A percentile compares a stretch with the other conserved stretches of the same genome.
Evolutionary conservation across 768 basidiomycete species (phyloP).

Genomic region (Inosperma sp.): DNA sequence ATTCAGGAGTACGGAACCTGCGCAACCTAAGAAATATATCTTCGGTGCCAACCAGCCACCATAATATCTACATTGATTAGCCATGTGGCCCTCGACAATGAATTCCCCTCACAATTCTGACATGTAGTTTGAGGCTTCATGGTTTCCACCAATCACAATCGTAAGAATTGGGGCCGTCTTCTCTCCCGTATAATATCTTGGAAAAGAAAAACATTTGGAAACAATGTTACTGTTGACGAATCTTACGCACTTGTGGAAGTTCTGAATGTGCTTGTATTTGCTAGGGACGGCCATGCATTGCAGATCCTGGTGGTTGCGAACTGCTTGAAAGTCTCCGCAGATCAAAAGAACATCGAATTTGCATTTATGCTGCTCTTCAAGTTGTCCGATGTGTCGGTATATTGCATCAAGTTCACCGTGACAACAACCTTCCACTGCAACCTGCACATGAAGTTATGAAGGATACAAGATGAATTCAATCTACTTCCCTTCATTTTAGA

Average conservation of each 20-base stretch:
- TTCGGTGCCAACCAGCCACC: slow-evolving; percentile 97
- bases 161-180: slow-evolving; percentile 83
- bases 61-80: slow-evolving; percentile 59
- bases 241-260: slow-evolving; percentile 65
- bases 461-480: too few species aligned
- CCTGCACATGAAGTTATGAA: slow-evolving; percentile 36
- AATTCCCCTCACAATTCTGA: slow-evolving; percentile 76
- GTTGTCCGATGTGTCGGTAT: slow-evolving; percentile 60
- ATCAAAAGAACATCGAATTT: slow-evolving; percentile 83
- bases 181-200: slow-evolving; percentile 83
- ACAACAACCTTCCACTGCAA: slow-evolving; percentile 93
- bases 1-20: slow-evolving; percentile 83
- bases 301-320: slow-evolving; percentile 80
- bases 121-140: slow-evolving; percentile 95
- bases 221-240: slow-evolving; percentile 6
- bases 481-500: too few species aligned
- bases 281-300: slow-evolving; percentile 87
- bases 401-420: slow-evolving; percentile 91
- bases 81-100: not conserved
- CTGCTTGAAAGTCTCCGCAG: slow-evolving; percentile 95
- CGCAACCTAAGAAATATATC: slow-evolving; percentile 92
- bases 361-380: slow-evolving; percentile 59
- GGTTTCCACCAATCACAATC: slow-evolving; percentile 94
- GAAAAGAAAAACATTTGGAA: slow-evolving; percentile 1
- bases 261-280: slow-evolving; percentile 81